Conservation (phyloP, 2,329 filamentous ascomycete genomes). For the Aspergillus carbonarius region DNA sequence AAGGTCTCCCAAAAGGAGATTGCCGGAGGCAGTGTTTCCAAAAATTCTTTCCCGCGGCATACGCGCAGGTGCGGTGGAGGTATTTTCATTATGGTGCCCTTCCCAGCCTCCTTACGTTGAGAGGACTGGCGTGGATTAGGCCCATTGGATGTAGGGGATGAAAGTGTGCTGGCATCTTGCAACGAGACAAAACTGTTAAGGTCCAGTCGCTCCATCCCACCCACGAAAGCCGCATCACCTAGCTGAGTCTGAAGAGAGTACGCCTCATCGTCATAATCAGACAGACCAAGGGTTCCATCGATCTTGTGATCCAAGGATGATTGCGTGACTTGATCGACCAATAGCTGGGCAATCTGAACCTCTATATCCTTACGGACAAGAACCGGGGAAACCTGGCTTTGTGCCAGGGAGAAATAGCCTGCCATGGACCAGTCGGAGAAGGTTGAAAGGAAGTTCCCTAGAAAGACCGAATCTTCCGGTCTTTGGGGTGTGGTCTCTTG, state of each 20-base stretch:
- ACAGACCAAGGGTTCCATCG: conserved; percentile 27
- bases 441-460: conserved; percentile 40
- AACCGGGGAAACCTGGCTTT: conserved; percentile 32
- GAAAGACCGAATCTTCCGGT: conserved; percentile 35
- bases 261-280: conserved; percentile 28
- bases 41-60: conserved; percentile 52
- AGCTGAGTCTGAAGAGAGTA: conserved; percentile 26
- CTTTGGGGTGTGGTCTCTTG: conserved; percentile 19
- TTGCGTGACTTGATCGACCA: conserved; percentile 46
- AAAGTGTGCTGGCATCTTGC: conserved; percentile 25
- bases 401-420: conserved; percentile 39
- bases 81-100: conserved; percentile 44
- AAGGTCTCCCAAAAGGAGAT: conserved; percentile 63
- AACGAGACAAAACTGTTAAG: conserved; percentile 38
- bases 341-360: conserved; percentile 40
- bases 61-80: conserved; percentile 55
- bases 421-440: conserved; percentile 42
- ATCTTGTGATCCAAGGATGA: conserved; percentile 42
- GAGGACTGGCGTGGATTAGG: conserved; percentile 20
- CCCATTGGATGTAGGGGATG: conserved; percentile 14
- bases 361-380: conserved; percentile 37
- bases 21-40: conserved; percentile 58
- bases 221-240: conserved; percentile 29
- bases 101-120: conserved; percentile 28
- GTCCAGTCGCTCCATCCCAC: conserved; percentile 35